A percentile compares a stretch with the other conserved stretches of the same genome.
Evolutionary conservation across 345 rosid genomes (phyloP).

Genomic region (Populus euphratica): DNA sequence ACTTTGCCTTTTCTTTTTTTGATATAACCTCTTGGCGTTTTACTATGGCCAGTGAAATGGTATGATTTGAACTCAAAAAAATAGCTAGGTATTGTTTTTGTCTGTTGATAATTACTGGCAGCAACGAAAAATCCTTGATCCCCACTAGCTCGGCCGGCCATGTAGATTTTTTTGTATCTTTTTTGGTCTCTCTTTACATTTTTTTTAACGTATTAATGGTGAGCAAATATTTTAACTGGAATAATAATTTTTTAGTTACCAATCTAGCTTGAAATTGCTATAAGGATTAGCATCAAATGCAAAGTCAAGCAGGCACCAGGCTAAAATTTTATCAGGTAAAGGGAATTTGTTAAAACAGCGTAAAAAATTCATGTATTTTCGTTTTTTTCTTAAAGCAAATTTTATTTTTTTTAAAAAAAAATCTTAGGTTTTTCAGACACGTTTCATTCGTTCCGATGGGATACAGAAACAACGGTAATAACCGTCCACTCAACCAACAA

Average conservation of each 20-base stretch:
- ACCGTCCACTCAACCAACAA: neutral
- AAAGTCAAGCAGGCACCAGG: neutral
- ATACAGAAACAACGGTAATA: conserved; percentile 24
- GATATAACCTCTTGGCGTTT: too few relatives aligned
- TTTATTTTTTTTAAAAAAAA: neutral
- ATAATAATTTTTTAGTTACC: neutral
- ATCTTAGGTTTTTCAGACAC: neutral
- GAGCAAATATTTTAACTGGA: neutral
- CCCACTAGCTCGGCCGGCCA: too few relatives aligned
- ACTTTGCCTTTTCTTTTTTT: too few relatives aligned
- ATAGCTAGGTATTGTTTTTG: too few relatives aligned
- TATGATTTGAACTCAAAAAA: too few relatives aligned
- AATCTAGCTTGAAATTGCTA: neutral
- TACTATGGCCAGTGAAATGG: too few relatives aligned
- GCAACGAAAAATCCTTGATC: too few relatives aligned
- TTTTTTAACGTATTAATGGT: too few relatives aligned
- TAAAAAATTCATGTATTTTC: neutral
- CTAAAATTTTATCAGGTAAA: neutral
- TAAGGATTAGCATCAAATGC: neutral
- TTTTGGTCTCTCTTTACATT: neutral
- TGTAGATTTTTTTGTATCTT: too few relatives aligned
- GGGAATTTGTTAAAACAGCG: too few relatives aligned
- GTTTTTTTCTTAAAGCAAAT: neutral
- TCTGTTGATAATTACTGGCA: too few relatives aligned
- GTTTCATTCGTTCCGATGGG: neutral